Evolutionary conservation across 352 stramenopile species (phyloP).

Genomic region (Thalassiosira delicatula): DNA sequence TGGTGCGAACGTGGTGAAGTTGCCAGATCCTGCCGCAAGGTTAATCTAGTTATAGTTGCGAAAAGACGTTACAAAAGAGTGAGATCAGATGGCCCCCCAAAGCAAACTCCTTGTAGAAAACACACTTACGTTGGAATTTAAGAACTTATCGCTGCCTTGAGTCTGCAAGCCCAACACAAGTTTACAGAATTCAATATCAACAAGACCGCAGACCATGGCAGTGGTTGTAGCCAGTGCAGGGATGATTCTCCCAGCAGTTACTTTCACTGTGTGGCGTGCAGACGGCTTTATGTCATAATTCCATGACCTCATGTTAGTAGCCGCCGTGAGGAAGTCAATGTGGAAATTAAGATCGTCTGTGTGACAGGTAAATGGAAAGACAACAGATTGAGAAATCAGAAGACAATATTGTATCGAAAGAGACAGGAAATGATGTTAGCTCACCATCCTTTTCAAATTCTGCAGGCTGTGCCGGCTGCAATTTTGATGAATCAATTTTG

Average conservation of each 20-base stretch:
- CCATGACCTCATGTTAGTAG: constrained; percentile 94
- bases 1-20: constrained; percentile 73
- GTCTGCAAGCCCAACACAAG: constrained; percentile 77
- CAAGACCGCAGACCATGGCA: constrained; percentile 96
- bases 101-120: not conserved
- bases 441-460: constrained; percentile 95
- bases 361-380: too few species aligned
- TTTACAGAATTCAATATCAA: constrained; percentile 98
- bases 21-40: constrained; percentile 62
- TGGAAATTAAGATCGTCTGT: constrained; percentile 97
- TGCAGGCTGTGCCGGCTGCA: constrained; percentile 82
- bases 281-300: constrained; percentile 98
- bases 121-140: constrained; percentile 64
- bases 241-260: constrained; percentile 99
- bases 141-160: constrained; percentile 70
- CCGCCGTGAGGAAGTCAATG: constrained; percentile 97
- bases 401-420: too few species aligned
- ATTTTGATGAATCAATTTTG: constrained; percentile 62
- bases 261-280: constrained; percentile 96
- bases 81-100: not conserved
- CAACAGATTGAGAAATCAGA: too few species aligned
- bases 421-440: too few species aligned
- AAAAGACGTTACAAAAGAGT: not conserved
- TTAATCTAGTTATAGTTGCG: constrained; percentile 48
- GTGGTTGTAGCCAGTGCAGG: constrained; percentile 99